Evolutionary conservation across 805 yeast genomes (phyloP), one percentile per base, ranked within the genome.

Genomic region (Saccharomyces mikatae): DNA sequence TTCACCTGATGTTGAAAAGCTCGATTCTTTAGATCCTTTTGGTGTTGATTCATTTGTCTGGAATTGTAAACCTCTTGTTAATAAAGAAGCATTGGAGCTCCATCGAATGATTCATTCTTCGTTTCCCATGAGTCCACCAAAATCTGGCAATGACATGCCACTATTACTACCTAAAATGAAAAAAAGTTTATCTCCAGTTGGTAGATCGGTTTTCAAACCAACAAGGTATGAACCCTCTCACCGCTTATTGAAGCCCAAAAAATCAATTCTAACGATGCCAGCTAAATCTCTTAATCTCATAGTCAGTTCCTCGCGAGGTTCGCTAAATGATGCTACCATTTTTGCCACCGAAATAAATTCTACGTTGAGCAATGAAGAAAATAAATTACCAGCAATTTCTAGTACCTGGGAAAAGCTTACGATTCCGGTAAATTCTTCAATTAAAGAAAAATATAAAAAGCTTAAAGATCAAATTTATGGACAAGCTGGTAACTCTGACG

Each of bases 331-430:
- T 52, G 71, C 71, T 6, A 66, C 71, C 27, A 62, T 67, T 13
- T 67, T 61, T 56, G 71, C 70, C 26, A 67, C 71, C 9, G 71
- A 67, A 54, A 65, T 67, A 1, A 67, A 67, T 50, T 60, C 68
- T 2, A 52, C 62, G 9, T 30, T 60, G n/a, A 55, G 55, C 14
- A 54, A 58, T 29, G 51, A 55, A 26, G 58, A 51, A 17, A 56
- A 46, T 30, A 59, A 58, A 48, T 52, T 67, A 46, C 70, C 70
- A 3, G 47, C 52, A 6, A 62, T 67, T 9, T 56, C 60, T 4
- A 61, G 51, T 29, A 52, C 59, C 6, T 59, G 61, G 60, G 70
- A 67, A 56, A 60, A 60, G 36, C 61, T 67, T 14, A 64, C 70
- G 2, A 66, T 67, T 14, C 71, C 71, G 17, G 70, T 67, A 21